phyloP scores from a whole-genome alignment of 179 eudicot species.

The Spinacia oleracea region DNA sequence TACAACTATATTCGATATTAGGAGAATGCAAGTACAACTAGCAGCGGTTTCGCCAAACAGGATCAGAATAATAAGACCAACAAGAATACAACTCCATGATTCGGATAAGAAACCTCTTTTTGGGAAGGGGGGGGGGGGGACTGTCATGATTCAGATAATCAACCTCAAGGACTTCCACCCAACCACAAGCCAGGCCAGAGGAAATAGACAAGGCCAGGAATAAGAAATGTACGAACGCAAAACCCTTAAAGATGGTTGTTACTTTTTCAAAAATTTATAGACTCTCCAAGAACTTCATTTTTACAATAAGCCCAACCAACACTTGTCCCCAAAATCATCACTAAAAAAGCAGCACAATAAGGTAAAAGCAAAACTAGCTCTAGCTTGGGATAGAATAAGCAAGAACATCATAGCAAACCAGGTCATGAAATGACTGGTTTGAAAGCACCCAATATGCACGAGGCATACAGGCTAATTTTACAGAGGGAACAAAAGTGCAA shows the following conservation, averaged over 20 bases:
- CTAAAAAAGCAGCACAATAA: not conserved
- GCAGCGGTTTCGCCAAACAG: too few relatives aligned
- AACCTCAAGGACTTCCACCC: not conserved
- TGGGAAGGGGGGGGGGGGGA: not conserved
- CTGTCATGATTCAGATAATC: not conserved
- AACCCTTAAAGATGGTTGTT: not conserved
- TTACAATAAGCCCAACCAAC: not conserved
- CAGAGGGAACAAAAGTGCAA: not conserved
- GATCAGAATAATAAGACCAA: not conserved
- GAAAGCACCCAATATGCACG: not conserved
- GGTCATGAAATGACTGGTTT: not conserved
- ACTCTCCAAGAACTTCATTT: not conserved
- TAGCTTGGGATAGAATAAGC: not conserved
- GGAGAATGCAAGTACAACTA: not conserved
- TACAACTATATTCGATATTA: not conserved
- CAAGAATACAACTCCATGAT: not conserved
- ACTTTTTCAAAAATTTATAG: not conserved
- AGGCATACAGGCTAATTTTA: not conserved
- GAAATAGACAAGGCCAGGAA: not conserved
- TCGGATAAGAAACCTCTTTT: not conserved
- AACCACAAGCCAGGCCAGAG: not conserved
- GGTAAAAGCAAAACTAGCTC: not conserved
- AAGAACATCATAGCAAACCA: not conserved
- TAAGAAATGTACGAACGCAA: too few relatives aligned
- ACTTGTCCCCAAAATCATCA: not conserved